Conservation (phyloP, 2,329 filamentous ascomycete genomes). For the Pseudohalonectria lignicola region DNA sequence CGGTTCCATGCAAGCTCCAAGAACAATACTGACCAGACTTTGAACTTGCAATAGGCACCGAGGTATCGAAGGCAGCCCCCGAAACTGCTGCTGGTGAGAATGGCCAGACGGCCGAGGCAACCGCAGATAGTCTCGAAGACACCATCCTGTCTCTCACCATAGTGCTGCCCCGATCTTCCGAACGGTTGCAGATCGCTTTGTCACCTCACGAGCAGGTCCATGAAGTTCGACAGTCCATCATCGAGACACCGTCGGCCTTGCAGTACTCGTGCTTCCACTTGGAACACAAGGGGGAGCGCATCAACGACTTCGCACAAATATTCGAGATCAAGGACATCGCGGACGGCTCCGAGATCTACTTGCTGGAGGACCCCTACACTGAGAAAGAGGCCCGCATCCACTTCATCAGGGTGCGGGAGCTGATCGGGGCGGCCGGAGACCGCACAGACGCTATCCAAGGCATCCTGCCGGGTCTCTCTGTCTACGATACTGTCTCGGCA, state of each 20-base stretch:
- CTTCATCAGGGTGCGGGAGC: slow-evolving; percentile 77
- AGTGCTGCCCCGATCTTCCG: slow-evolving; percentile 67
- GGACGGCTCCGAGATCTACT: slow-evolving; percentile 63
- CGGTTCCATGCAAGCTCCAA: too few relatives aligned
- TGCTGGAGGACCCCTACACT: slow-evolving; percentile 93
- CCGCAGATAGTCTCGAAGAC: too few relatives aligned
- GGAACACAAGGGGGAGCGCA: slow-evolving; percentile 74
- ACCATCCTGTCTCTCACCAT: slow-evolving; percentile 57
- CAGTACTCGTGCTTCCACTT: slow-evolving; percentile 99
- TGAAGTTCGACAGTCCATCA: slow-evolving; percentile 91
- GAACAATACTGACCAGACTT: too few relatives aligned
- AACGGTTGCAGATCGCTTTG: slow-evolving; percentile 79
- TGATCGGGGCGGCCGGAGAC: slow-evolving; percentile 86
- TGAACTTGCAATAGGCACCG: too few relatives aligned
- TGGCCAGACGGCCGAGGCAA: too few relatives aligned
- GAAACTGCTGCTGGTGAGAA: too few relatives aligned
- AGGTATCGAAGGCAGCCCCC: too few relatives aligned
- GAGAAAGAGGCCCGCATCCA: slow-evolving; percentile 98
- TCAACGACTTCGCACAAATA: slow-evolving; percentile 92
- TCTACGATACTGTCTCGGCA: slow-evolving; percentile 68
- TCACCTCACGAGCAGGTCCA: slow-evolving; percentile 93
- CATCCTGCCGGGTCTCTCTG: slow-evolving; percentile 70
- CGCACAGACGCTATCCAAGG: slow-evolving; percentile 81
- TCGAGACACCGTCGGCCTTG: slow-evolving; percentile 85
- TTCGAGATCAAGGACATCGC: slow-evolving; percentile 77